Conservation (phyloP, 768 basidiomycete genomes). For the Serendipita sp. region DNA sequence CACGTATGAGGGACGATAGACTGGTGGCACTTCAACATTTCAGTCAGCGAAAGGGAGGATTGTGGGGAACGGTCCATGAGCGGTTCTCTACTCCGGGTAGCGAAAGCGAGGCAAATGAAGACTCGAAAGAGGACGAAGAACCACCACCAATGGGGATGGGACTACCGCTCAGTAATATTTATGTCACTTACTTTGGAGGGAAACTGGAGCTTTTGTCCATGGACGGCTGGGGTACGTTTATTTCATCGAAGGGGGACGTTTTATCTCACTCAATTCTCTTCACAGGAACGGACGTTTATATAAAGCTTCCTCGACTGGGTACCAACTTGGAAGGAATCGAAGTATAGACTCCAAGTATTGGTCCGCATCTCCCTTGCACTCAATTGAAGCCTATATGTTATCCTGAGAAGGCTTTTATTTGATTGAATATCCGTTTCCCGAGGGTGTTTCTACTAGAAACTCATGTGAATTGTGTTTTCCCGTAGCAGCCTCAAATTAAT, state of each 20-base stretch:
- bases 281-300: slow-evolving; percentile 66
- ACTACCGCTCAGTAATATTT: slow-evolving; percentile 80
- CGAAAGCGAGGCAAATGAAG: slow-evolving; percentile 13
- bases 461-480: no score
- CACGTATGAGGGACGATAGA: slow-evolving; percentile 49
- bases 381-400: no score
- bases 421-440: no score
- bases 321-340: slow-evolving; percentile 78
- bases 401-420: no score
- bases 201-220: slow-evolving; percentile 61
- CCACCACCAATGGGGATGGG: slow-evolving; percentile 61
- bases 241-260: no score
- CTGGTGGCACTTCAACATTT: slow-evolving; percentile 52
- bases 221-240: slow-evolving; percentile 63
- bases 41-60: slow-evolving; percentile 41
- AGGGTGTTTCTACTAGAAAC: no score
- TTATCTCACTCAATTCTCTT: neutral
- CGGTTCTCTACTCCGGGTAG: slow-evolving; percentile 33
- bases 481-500: no score
- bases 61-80: slow-evolving; percentile 68
- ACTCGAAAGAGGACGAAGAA: slow-evolving; percentile 18
- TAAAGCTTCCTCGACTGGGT: slow-evolving; percentile 73
- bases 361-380: no score
- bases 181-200: slow-evolving; percentile 75
- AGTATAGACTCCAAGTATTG: no score